Base-by-base conservation (phyloP, 106 monocot genomes). In the Dendrobium chrysotoxum region DNA sequence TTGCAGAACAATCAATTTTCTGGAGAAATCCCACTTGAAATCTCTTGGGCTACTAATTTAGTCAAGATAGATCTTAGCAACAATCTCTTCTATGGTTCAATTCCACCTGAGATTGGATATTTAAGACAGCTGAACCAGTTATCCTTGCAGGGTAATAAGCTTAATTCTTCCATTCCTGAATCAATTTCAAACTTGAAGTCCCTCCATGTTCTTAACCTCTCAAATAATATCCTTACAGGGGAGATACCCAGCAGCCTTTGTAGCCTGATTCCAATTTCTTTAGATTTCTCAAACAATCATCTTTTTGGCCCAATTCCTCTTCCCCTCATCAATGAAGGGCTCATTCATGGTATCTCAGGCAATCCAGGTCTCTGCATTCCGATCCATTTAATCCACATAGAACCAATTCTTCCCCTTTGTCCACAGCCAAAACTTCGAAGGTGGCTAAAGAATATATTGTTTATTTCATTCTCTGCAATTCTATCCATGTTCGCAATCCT, bases 151-250 rank as follows among this genome's bases (percentile, higher is more conserved):
- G 86, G 82, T 1, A 98, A 95, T 79, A 88, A 42, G 75, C 66
- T 98, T 20, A 77, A 79, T 26, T 94, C 91, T 1, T 78, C 89
- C 55, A 94, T 98, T 28, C 98, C 98, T 8, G 61, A 42, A 10
- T 85, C 92, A n/a, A 89, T 98, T 47, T 87, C 98, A 20, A 79
- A 75, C 2, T 77, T 98, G 16, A 87, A 81, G 68, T 87, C 78
- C 26, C 98, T 98, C 84, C 92, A 98, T 80, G 92, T 98, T 9
- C 85, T 98, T 28, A 98, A 98, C 79, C 90, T 98, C 78, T 98
- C 98, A 12, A 86, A 92, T 80, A 98, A 98, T 80, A 80, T 88
- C 38, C 73, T 94, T 4, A 86, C 92, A 1, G 98, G 98, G 20
- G 84, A 87, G 75, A 97, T 97, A 42, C 97, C 97, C 1, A 85